Percentiles rank a stretch among this genome's conserved stretches.
These are phyloP conservation scores for Penicillium sp. DNA, from an alignment of 2,329 filamentous ascomycete species.

Conservation along the genomic window DNA sequence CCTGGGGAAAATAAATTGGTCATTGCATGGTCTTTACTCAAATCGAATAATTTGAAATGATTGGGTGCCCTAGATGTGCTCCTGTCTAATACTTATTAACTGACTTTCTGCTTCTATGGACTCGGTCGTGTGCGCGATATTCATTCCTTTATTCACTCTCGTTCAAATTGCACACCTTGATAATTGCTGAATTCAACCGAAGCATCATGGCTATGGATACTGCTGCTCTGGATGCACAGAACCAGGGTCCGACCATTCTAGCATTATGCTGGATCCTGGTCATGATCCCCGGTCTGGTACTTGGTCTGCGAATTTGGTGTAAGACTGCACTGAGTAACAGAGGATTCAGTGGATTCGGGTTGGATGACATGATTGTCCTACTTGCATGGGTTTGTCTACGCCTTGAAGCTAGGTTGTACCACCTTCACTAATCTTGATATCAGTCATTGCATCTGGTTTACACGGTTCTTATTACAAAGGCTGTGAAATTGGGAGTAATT, in stretches of 20 bases:
- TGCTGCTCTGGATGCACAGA: slow-evolving; percentile 1
- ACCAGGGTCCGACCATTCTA: slow-evolving; percentile 16
- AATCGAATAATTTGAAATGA: not conserved
- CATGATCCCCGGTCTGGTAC: slow-evolving; percentile 19
- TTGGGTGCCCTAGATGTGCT: not conserved
- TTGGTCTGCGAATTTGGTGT: slow-evolving; percentile 19
- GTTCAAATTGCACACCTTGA: not conserved
- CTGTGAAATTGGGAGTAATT: slow-evolving; percentile 31
- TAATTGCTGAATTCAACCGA: not conserved
- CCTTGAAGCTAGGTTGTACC: not conserved
- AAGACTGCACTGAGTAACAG: slow-evolving; percentile 27
- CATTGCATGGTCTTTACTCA: not conserved
- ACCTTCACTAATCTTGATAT: not conserved
- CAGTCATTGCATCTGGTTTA: slow-evolving; percentile 23
- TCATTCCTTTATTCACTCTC: not conserved
- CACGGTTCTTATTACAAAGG: slow-evolving; percentile 28
- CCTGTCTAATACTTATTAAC: not conserved
- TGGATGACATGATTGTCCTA: slow-evolving; percentile 34
- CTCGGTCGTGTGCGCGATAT: not conserved
- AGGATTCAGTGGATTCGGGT: slow-evolving; percentile 40
- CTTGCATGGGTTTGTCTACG: slow-evolving; percentile 29
- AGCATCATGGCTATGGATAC: slow-evolving; percentile 4
- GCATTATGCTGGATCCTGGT: slow-evolving; percentile 24
- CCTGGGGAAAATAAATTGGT: not conserved
- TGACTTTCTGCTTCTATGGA: not conserved